Conservation (phyloP, 2,329 filamentous ascomycete species). For the Calonectria hongkongensis region DNA sequence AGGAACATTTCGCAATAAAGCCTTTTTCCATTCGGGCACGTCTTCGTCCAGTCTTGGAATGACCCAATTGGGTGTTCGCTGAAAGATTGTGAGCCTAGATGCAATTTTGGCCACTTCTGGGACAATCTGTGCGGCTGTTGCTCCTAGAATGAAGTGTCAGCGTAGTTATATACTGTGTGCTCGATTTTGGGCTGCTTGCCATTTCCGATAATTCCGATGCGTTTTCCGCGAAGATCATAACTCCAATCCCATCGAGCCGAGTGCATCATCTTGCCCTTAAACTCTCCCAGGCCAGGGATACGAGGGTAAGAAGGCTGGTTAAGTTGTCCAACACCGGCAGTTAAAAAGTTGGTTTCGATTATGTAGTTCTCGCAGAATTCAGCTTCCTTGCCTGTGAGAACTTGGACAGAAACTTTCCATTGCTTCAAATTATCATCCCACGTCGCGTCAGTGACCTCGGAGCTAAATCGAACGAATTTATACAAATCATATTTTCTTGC, state of each 20-base stretch:
- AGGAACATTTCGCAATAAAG: slow-evolving; percentile 19
- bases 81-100: slow-evolving; percentile 23
- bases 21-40: slow-evolving; percentile 19
- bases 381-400: slow-evolving; percentile 27
- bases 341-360: slow-evolving; percentile 13
- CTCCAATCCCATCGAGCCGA: slow-evolving; percentile 37
- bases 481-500: slow-evolving; percentile 32
- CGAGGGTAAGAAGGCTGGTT: slow-evolving; percentile 25
- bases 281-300: background rate
- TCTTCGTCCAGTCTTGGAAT: slow-evolving; percentile 26
- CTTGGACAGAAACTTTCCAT: slow-evolving; percentile 18
- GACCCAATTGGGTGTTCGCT: slow-evolving; percentile 31
- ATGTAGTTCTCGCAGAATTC: slow-evolving; percentile 25
- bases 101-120: slow-evolving; percentile 29
- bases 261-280: slow-evolving; percentile 29
- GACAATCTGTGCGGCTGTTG: slow-evolving; percentile 30
- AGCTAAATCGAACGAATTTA: slow-evolving; percentile 22
- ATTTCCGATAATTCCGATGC: slow-evolving; percentile 29
- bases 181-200: background rate
- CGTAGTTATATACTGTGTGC: too few species aligned
- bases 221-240: slow-evolving; percentile 31
- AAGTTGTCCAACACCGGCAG: slow-evolving; percentile 21
- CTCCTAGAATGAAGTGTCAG: background rate
- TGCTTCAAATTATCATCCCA: background rate
- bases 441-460: slow-evolving; percentile 15